A percentile compares a stretch with the other conserved stretches of the same genome.
phyloP scores from a whole-genome alignment of 768 basidiomycete species.

The Sutorius australiensis region DNA sequence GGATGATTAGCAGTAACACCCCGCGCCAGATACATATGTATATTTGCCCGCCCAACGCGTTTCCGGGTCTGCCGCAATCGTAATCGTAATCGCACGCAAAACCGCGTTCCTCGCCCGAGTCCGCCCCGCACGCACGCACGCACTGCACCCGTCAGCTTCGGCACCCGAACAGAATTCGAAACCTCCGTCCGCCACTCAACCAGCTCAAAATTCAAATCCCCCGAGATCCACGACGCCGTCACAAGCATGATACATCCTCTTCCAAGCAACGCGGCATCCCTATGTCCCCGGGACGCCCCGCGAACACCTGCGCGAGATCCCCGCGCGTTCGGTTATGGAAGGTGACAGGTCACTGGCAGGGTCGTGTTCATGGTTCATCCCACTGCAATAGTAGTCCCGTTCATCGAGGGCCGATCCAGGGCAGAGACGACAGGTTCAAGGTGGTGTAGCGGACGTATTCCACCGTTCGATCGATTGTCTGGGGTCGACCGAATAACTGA shows the following conservation, averaged over 20 bases:
- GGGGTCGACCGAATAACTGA: no score
- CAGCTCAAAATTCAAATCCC: background rate
- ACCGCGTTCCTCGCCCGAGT: background rate
- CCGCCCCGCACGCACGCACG: background rate
- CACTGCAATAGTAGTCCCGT: background rate
- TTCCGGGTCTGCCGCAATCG: no score
- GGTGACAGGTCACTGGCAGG: background rate
- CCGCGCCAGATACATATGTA: no score
- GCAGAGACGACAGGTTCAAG: background rate
- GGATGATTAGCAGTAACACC: background rate
- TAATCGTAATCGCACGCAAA: no score
- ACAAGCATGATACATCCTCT: no score
- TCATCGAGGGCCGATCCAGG: constrained; percentile 7
- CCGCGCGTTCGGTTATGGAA: constrained; percentile 16
- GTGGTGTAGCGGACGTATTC: background rate
- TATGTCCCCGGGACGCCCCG: constrained; percentile 1
- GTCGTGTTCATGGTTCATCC: background rate
- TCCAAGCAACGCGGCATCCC: background rate
- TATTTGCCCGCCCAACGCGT: no score
- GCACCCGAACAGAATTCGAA: no score
- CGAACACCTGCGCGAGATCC: constrained; percentile 15
- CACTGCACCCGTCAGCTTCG: background rate
- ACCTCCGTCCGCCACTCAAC: background rate
- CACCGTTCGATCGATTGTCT: no score
- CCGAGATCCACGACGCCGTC: no score